Evolutionary conservation across 108 stramenopile species (phyloP), one percentile per base, ranked within the genome.

Genomic region (Phaeodactylum tricornutum): DNA sequence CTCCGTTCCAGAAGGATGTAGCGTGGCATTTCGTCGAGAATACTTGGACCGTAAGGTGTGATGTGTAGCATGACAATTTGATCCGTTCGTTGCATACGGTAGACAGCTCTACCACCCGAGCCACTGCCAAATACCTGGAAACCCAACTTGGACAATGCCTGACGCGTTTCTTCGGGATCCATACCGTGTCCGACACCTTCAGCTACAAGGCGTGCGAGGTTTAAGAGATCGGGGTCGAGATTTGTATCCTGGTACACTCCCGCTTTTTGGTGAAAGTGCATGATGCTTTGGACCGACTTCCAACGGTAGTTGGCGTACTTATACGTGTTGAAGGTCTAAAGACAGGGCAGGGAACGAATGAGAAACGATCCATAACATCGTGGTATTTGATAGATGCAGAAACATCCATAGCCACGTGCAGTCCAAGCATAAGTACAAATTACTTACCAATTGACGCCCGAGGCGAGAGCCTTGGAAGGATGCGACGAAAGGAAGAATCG

Each of bases 21-120:
- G 15, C 54, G 71, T 0, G 83, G 76, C 71, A 85, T 64, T 7
- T 67, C 72, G 51, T 81, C 69, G 5, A 62, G 23, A 44, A 85
- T 75, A 30, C 64, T 63, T 21, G 83, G 83, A 2, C 83, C 83
- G 47, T 85, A 78, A 0, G 83, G 83, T 12, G 83, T 78, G 5
- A 75, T 29, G 55, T 85, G 79, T 2, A 85, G 53, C 1, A 66
- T 41, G 9, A 83, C 33, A 19, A 61, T 51, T 24, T 37, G 47
- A 1, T 61, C 53, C 7, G 26, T 37, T 3, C 46, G 30, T 0
- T 22, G 42, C n/a, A 44, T 47, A 15, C 57, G 43, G 50, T 85
- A 85, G 12, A 73, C 65, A 27, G 71, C 64, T 49, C 81, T 81
- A 7, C 83, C 78, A 40, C 69, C 71, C 36, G 32, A 24, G 23